Percentiles rank a stretch among this genome's conserved stretches.
phyloP scores from a whole-genome alignment of 2,329 filamentous ascomycete genomes.

The Emmonsia crescens region DNA sequence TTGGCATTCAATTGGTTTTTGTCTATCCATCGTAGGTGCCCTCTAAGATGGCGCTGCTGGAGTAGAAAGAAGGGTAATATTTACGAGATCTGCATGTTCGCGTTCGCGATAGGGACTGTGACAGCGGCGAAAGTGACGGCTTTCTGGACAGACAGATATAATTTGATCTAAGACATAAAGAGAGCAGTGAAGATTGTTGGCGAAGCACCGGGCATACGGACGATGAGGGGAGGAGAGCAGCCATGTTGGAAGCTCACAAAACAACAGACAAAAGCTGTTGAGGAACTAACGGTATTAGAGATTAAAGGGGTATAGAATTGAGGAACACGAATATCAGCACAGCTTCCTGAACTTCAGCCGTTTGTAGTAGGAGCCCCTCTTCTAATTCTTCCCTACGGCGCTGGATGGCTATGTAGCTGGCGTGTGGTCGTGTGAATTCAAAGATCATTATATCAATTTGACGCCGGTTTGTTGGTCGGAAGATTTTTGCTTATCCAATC shows the following conservation, averaged over 20 bases:
- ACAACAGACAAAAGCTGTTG: not conserved
- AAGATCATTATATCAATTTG: not conserved
- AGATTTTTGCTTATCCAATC: constrained; percentile 4
- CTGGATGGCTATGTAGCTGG: not conserved
- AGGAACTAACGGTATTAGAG: not conserved
- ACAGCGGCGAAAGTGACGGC: constrained; percentile 4
- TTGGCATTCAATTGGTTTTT: not conserved
- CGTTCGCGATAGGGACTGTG: constrained; percentile 5
- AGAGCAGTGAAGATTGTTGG: constrained; percentile 21
- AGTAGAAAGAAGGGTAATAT: not conserved
- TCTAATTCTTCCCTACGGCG: not conserved
- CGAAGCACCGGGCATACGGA: constrained; percentile 25
- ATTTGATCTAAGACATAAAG: constrained; percentile 6
- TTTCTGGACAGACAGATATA: not conserved
- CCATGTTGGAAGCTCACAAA: constrained; percentile 6
- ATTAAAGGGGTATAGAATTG: not conserved
- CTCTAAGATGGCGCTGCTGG: not conserved
- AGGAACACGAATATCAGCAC: not conserved
- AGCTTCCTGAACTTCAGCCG: not conserved
- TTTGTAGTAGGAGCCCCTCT: not conserved
- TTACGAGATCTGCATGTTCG: constrained; percentile 7
- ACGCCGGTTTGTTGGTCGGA: not conserved
- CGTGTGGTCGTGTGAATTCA: not conserved
- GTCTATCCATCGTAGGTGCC: not conserved
- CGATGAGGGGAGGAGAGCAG: constrained; percentile 8